Evolutionary conservation across 345 rosid genomes (phyloP).

Genomic region (Sisymbrium altissimum): DNA sequence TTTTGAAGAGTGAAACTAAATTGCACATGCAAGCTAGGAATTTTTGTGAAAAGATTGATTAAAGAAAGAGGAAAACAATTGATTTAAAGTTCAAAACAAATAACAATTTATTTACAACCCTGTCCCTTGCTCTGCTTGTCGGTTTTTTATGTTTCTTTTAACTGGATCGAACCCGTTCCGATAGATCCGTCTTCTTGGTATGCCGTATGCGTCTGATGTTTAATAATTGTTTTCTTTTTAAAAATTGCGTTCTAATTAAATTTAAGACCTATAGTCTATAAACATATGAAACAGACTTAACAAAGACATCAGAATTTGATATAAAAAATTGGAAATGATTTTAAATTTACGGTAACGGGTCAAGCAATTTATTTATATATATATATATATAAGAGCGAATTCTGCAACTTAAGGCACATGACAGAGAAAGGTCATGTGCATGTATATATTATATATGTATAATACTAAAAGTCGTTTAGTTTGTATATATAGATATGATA

Average conservation of each 20-base stretch:
- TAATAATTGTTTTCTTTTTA: neutral
- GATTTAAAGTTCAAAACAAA: too few relatives aligned
- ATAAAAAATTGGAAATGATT: neutral
- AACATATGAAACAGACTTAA: neutral
- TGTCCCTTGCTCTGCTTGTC: slow-evolving; percentile 13
- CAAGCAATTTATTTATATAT: neutral
- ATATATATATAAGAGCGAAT: neutral
- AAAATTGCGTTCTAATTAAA: neutral
- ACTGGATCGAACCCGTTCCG: slow-evolving; percentile 5
- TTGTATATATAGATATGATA: neutral
- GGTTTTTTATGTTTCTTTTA: neutral
- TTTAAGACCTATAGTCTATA: neutral
- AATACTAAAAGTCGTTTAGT: neutral
- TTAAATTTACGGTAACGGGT: neutral
- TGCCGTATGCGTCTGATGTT: neutral
- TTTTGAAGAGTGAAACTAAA: slow-evolving; percentile 16
- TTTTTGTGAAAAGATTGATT: slow-evolving; percentile 14
- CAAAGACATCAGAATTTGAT: neutral
- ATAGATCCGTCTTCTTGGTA: neutral
- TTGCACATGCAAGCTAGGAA: slow-evolving; percentile 30
- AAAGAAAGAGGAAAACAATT: neutral
- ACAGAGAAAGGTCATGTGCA: slow-evolving; percentile 18
- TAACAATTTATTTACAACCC: neutral
- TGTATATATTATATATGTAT: neutral
- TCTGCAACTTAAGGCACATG: slow-evolving; percentile 22